Conservation (phyloP, 1,284 basidiomycete genomes). For the Cutaneotrichosporon cyanovorans region DNA sequence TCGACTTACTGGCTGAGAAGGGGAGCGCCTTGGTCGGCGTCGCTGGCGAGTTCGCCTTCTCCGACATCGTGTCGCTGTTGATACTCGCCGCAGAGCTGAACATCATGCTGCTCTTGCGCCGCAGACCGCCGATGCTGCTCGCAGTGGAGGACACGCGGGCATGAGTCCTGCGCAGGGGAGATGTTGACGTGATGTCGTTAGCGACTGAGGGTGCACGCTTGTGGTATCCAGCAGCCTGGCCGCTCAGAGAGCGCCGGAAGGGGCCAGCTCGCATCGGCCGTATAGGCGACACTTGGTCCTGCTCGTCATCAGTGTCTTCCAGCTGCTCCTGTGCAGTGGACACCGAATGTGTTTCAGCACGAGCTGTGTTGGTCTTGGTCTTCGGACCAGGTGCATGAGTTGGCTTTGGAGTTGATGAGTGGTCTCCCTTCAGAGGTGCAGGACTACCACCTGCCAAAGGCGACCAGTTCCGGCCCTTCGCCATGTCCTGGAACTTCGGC, state of each 20-base stretch:
- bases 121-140: constrained; percentile 30
- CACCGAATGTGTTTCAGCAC: not conserved
- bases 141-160: constrained; percentile 12
- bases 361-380: not conserved
- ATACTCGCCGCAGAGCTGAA: constrained; percentile 38
- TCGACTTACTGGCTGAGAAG: constrained; percentile 20
- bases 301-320: constrained; percentile 9
- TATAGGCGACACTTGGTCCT: constrained; percentile 12
- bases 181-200: constrained; percentile 13
- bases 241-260: constrained; percentile 4
- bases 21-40: constrained; percentile 32
- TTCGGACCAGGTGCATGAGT: too few species aligned
- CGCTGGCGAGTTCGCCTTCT: constrained; percentile 25
- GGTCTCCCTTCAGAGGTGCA: not conserved
- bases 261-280: constrained; percentile 5
- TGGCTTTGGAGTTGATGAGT: too few species aligned
- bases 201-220: constrained; percentile 15
- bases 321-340: not conserved
- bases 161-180: constrained; percentile 5
- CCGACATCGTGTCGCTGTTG: constrained; percentile 14
- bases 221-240: constrained; percentile 4
- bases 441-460: constrained; percentile 1
- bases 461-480: constrained; percentile 5
- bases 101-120: constrained; percentile 42
- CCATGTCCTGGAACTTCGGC: constrained; percentile 25